Conservation (phyloP, 805 yeast genomes). For the Saccharomycopsis sp. region DNA sequence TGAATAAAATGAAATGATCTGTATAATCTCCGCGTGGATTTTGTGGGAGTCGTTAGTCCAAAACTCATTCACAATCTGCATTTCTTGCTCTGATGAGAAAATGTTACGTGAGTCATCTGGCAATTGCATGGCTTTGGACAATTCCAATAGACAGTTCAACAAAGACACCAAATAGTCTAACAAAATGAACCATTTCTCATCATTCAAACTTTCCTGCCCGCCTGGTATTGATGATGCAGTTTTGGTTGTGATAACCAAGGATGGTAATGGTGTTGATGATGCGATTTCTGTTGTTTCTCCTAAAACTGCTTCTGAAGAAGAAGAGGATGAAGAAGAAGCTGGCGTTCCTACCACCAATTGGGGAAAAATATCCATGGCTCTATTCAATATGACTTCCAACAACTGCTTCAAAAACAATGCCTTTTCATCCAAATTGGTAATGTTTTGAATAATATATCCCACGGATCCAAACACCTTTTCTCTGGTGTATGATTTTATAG, state of each 20-base stretch:
- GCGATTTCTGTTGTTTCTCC: too few species aligned
- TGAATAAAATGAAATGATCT: constrained; percentile 9
- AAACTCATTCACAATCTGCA: constrained; percentile 30
- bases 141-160: constrained; percentile 53
- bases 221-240: too few species aligned
- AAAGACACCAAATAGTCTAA: constrained; percentile 46
- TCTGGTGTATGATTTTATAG: constrained; percentile 39
- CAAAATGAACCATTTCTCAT: constrained; percentile 22
- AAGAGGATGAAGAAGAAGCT: constrained; percentile 30
- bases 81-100: too few species aligned
- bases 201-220: too few species aligned
- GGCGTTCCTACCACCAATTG: too few species aligned
- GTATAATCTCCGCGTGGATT: constrained; percentile 35
- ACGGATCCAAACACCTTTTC: constrained; percentile 55
- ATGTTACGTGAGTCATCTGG: constrained; percentile 51
- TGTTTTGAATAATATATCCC: constrained; percentile 51
- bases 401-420: too few species aligned
- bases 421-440: constrained; percentile 41
- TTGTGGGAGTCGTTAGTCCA: constrained; percentile 43
- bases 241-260: too few species aligned
- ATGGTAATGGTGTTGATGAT: too few species aligned
- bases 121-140: constrained; percentile 59
- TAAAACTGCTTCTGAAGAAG: too few species aligned
- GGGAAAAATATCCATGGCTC: too few species aligned
- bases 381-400: too few species aligned